These are phyloP conservation scores for Candida tallmaniae DNA, from an alignment of 805 yeast genomes.

Conservation along the genomic window DNA sequence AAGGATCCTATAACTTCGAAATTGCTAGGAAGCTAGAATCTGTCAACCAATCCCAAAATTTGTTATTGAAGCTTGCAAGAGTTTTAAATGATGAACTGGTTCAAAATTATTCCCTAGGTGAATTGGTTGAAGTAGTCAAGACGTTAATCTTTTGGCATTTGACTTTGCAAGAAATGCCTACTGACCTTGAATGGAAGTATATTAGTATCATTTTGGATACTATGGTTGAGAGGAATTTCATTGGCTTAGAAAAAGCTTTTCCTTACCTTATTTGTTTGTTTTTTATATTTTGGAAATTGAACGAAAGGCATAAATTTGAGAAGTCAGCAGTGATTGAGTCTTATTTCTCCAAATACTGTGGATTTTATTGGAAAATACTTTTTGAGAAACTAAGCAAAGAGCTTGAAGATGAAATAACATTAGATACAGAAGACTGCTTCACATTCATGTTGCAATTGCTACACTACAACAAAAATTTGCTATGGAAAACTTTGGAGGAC, in stretches of 20 bases:
- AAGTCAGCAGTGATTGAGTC: neutral
- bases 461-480: slow-evolving; percentile 3
- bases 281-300: slow-evolving; percentile 7
- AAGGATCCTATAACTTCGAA: slow-evolving; percentile 22
- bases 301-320: neutral
- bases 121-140: slow-evolving; percentile 17
- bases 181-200: slow-evolving; percentile 9
- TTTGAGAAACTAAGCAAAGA: slow-evolving; percentile 4
- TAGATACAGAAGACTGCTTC: slow-evolving; percentile 4
- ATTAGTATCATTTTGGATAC: slow-evolving; percentile 5
- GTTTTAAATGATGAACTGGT: slow-evolving; percentile 7
- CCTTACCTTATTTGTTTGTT: slow-evolving; percentile 1
- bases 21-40: slow-evolving; percentile 21
- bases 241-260: neutral
- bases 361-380: slow-evolving; percentile 6
- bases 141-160: slow-evolving; percentile 28
- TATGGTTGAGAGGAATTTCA: neutral
- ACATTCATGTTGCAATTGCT: slow-evolving; percentile 6
- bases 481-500: slow-evolving; percentile 6
- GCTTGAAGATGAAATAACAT: neutral
- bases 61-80: slow-evolving; percentile 17
- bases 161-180: slow-evolving; percentile 24
- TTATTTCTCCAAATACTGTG: slow-evolving; percentile 6
- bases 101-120: slow-evolving; percentile 2
- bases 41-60: slow-evolving; percentile 8